phyloP scores from a whole-genome alignment of 371 early-diverging fungal genomes.

The Rhizoclosmatium hyalinum region DNA sequence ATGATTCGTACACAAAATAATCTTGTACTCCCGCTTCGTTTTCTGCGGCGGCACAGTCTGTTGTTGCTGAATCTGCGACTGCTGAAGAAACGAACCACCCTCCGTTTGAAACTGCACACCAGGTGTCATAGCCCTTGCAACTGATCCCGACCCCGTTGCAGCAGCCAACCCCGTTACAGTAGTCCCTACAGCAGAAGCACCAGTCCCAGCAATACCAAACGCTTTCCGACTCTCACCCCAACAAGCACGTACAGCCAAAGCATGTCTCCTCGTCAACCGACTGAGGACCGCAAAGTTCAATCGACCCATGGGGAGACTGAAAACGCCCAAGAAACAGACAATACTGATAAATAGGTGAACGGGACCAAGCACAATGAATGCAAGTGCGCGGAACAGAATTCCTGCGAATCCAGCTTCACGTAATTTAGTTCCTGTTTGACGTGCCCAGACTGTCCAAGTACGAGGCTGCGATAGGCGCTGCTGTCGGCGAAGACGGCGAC shows the following conservation, averaged over 20 bases:
- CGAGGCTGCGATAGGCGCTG: no score
- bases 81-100: background rate
- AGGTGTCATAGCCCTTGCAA: no score
- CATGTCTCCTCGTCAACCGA: background rate
- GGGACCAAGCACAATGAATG: conserved; percentile 67
- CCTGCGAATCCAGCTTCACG: conserved; percentile 64
- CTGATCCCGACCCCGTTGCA: background rate
- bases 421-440: background rate
- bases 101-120: background rate
- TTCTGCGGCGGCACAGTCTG: background rate
- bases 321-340: conserved; percentile 84
- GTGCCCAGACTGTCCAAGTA: no score
- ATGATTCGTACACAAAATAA: conserved; percentile 55
- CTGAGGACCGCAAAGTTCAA: conserved; percentile 73
- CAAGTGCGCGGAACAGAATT: conserved; percentile 60
- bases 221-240: conserved; percentile 12
- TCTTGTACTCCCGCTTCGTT: conserved; percentile 40
- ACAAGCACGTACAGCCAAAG: conserved; percentile 12
- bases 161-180: conserved; percentile 12
- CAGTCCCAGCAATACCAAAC: background rate
- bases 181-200: conserved; percentile 2
- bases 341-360: conserved; percentile 75
- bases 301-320: conserved; percentile 94
- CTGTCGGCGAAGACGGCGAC: background rate
- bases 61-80: no score